Evolutionary conservation across 2,329 filamentous ascomycete species (phyloP), one percentile per base, ranked within the genome.

Genomic region (Claviceps humidiphila): DNA sequence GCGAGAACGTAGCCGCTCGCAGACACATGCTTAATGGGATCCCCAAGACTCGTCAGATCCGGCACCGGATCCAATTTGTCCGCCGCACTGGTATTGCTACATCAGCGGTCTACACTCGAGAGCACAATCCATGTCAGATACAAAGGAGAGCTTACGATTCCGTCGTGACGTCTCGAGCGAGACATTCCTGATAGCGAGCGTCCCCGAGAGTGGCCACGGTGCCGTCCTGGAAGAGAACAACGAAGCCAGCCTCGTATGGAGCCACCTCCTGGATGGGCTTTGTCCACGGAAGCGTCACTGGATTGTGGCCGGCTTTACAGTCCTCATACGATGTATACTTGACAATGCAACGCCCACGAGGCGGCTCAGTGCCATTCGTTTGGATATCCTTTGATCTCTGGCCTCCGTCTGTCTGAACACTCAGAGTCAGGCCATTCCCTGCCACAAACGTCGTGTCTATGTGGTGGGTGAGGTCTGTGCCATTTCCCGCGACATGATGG

Each of bases 1-100:
- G 76, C 78, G 2, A 76, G 65, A 2, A 75, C 65, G 59, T 81
- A 82, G 0, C 81, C 81, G 2, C 75, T 75, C 3, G 75, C 74
- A 4, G 69, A 71, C 26, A 86, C 66, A 58, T 76, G 78, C 34
- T 59, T 66, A 48, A 85, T 72, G 13, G 71, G 46, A 67, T 78
- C 20, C 65, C 74, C 53, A 67, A 84, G 67, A 51, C 75, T 72
- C 5, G 63, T 62, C 0, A 85, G 68, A 47, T 76, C 73, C 22
- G 70, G 59, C 4, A 84, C 69, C 0, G 67, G 53, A 3, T 66
- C 63, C 5, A 78, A 78, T 4, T 58, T 58, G 1, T 68, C 60
- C 16, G 79, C 74, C 40, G 76, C 71, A 47, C 71, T 75, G 48
- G 37, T 11, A 4, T 5, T 13, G 8, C 38, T 16, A 11, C 11